A percentile compares a stretch with the other conserved stretches of the same genome.
phyloP scores from a whole-genome alignment of 108 stramenopile genomes.

The Cyclotella atomus region DNA sequence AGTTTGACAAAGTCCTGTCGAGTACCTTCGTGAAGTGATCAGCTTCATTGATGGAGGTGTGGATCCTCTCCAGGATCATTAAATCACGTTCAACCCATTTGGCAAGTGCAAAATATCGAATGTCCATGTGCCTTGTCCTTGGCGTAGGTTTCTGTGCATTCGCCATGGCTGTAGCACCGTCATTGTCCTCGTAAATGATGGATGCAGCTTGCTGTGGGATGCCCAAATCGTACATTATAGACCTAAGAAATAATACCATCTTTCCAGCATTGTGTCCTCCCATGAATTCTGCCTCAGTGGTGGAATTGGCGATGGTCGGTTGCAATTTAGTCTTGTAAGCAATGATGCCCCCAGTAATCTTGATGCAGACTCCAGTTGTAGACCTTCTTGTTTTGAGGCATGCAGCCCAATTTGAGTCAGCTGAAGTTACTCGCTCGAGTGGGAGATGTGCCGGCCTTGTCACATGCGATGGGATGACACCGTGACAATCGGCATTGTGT shows the following conservation, averaged over 20 bases:
- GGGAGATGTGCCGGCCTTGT: background rate
- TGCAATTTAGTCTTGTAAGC: slow-evolving; percentile 25
- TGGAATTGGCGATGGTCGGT: slow-evolving; percentile 14
- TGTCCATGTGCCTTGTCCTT: slow-evolving; percentile 29
- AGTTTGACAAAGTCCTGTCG: background rate
- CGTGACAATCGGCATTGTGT: background rate
- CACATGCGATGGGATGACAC: background rate
- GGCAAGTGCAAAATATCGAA: slow-evolving; percentile 5
- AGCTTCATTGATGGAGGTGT: background rate
- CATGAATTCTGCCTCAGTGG: too few relatives aligned
- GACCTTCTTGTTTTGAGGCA: slow-evolving; percentile 33
- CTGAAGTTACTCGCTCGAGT: background rate
- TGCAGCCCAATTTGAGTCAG: slow-evolving; percentile 43
- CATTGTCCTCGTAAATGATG: slow-evolving; percentile 24
- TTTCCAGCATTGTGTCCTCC: slow-evolving; percentile 40
- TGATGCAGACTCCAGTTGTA: slow-evolving; percentile 24
- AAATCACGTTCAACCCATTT: slow-evolving; percentile 18
- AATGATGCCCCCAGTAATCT: slow-evolving; percentile 38
- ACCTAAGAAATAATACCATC: slow-evolving; percentile 24
- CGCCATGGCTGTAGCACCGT: slow-evolving; percentile 13
- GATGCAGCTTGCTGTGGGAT: slow-evolving; percentile 37
- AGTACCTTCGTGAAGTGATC: slow-evolving; percentile 14
- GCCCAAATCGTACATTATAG: slow-evolving; percentile 38
- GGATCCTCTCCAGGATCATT: background rate
- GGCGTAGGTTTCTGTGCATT: slow-evolving; percentile 21